Evolutionary conservation across 257 asterid genomes (phyloP), one percentile per base, ranked within the genome.

Genomic region (Eucommia ulmoides): DNA sequence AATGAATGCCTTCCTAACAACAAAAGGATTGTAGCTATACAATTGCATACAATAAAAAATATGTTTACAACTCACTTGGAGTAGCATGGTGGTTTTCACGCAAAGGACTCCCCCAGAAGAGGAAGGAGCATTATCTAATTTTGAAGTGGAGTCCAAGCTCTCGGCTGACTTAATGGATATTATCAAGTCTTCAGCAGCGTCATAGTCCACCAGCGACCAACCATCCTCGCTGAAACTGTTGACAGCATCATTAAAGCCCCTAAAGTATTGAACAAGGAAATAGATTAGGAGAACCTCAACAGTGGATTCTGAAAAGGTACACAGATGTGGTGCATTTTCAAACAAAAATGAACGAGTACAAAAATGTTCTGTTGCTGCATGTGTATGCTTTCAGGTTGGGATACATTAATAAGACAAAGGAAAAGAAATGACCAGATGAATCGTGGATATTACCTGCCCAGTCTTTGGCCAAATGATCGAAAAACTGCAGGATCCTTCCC

Each of bases 11-110:
- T n/a, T n/a, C n/a, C n/a, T n/a, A n/a, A n/a, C n/a, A n/a, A n/a
- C n/a, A n/a, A n/a, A n/a, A n/a, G n/a, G n/a, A n/a, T n/a, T n/a
- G n/a, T n/a, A n/a, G n/a, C n/a, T n/a, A n/a, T n/a, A n/a, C n/a
- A n/a, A n/a, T n/a, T n/a, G n/a, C n/a, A n/a, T n/a, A n/a, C n/a
- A n/a, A n/a, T n/a, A n/a, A n/a, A n/a, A n/a, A n/a, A n/a, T n/a
- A n/a, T n/a, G n/a, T n/a, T n/a, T n/a, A n/a, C n/a, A n/a, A n/a
- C n/a, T n/a, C n/a, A 80, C 98, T 88, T 91, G 88, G 54, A 91
- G 94, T 70, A 91, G 95, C 96, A 91, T 91, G 7, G 96, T 83
- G 24, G 99, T 89, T 48, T 89, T 78, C 18, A 95, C 96, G 33
- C 99, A 91, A 50, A 91, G 78, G 60, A 91, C 82, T 52, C 96